Evolutionary conservation across 2,329 filamentous ascomycete species (phyloP), one percentile per base, ranked within the genome.

Genomic region (Stemphylium beticola): DNA sequence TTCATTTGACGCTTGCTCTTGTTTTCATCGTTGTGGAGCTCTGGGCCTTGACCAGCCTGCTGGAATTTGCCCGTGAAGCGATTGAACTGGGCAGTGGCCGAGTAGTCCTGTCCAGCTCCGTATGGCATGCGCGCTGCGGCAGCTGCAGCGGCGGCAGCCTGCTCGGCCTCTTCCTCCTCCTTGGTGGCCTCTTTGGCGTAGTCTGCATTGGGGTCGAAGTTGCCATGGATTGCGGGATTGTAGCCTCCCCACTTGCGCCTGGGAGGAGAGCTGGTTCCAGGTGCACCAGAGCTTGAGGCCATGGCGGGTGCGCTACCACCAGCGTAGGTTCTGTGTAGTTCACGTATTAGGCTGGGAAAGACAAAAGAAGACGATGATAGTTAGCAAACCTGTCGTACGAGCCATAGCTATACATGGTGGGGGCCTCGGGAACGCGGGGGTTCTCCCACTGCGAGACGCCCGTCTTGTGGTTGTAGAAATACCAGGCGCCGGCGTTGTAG

Each of bases 181-280:
- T 79, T 73, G 61, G 84, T 49, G 3, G 71, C 69, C 53, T 68
- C 66, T 43, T 56, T 81, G 10, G 95, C 93, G 74, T 99, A 99
- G 79, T 92, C 90, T n/a, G 95, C 93, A 56, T 88, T 95, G 4
- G 93, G 92, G 69, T 99, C 95, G 79, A 97, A 99, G 78, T 93
- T 90, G 65, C 95, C 95, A 74, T 99, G 95, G 40, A 99, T 93
- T 20, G 92, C 90, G 1, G 95, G 95, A 72, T 98, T 96, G 79
- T 99, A 99, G 57, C 93, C 92, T 54, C 88, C 88, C 84, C 18
- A 84, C 78, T 49, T 77, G 63, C 63, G 68, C 72, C 72, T 57
- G 20, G 71, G 72, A 26, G 67, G 68, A 49, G 68, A 67, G 42
- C 68, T 66, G 48, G 71, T 68, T 46, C 67, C 69, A 34, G 72